Base-by-base conservation (phyloP, 2,329 filamentous ascomycete genomes). In the Triangularia setosa region DNA sequence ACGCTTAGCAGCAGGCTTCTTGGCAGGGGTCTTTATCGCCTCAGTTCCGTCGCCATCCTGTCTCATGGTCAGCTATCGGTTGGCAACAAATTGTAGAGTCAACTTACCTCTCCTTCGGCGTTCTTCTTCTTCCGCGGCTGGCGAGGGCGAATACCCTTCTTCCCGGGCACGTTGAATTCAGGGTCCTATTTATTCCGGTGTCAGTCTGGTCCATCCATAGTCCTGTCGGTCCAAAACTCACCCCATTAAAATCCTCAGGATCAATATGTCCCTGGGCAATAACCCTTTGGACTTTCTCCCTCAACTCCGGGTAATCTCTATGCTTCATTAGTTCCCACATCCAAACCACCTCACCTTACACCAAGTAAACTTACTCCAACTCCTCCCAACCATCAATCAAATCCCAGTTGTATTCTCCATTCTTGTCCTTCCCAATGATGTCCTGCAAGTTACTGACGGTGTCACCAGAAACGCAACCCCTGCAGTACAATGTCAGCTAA, bases 391-490 rank as follows among this genome's bases (percentile, higher is more conserved):
- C 92, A 73, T 97, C 92, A 63, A 97, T 81, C 65, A 84, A 77
- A 54, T 90, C 85, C 70, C 86, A 85, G 65, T 93, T 84, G 62
- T 80, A 83, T 1, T 77, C 76, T 53, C 66, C 70, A n/a, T 78
- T 77, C 40, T 48, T 48, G 11, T 75, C 77, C 35, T 78, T 69
- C 21, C 77, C 79, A 67, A 87, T 82, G 7, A 79, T 75, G 5
- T 87, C 81, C 65, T 88, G 84, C 57, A 93, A 77, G 68, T 91
- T 88, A 63, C 80, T 72, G 65, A 97, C 79, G 72, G 92, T 86
- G 62, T 83, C 81, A 23, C 93, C 93, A 16, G 92, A 96, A 35
- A 93, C 86, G 72, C 94, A 98, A 28, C 94, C 93, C 93, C 93
- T 96, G 59, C 5, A 6, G 27, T 27, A 25, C 9, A 40, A n/a